A percentile compares a stretch with the other conserved stretches of the same genome.
These are phyloP conservation scores for Backusella liffmaniae DNA, from an alignment of 192 early-diverging fungal species.

Conservation along the genomic window DNA sequence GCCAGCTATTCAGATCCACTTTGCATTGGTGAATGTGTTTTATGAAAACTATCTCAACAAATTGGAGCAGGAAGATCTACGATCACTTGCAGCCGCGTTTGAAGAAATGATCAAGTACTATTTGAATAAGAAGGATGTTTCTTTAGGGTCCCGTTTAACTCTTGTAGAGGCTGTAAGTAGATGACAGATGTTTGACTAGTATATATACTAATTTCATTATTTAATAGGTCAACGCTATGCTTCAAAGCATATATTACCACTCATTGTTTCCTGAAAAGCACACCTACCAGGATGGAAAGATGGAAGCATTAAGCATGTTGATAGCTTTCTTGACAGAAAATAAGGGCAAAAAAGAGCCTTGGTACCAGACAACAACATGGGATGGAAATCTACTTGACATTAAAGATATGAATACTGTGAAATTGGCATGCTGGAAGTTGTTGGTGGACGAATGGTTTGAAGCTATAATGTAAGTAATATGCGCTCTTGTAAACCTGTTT, in stretches of 20 bases:
- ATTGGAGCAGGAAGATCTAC: not conserved
- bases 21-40: constrained; percentile 26
- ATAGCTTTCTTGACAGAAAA: not conserved
- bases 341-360: not conserved
- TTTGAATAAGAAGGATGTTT: not conserved
- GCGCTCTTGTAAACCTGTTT: not conserved
- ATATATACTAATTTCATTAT: not conserved
- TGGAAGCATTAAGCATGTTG: not conserved
- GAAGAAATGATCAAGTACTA: not conserved
- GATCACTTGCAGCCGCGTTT: not conserved
- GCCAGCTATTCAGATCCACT: constrained; percentile 33
- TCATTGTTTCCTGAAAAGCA: not conserved
- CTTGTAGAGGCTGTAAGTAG: constrained; percentile 18
- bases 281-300: not conserved
- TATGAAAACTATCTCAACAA: constrained; percentile 21
- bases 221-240: constrained; percentile 19
- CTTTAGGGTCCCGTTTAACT: constrained; percentile 1
- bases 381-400: constrained; percentile 15
- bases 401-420: not conserved
- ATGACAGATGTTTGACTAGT: not conserved
- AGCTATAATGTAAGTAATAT: constrained; percentile 31
- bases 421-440: constrained; percentile 50
- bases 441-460: constrained; percentile 54
- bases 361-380: constrained; percentile 5
- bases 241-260: constrained; percentile 25